Evolutionary conservation across 1,284 basidiomycete genomes (phyloP), one percentile per base, ranked within the genome.

Genomic region (Naganishia albida): DNA sequence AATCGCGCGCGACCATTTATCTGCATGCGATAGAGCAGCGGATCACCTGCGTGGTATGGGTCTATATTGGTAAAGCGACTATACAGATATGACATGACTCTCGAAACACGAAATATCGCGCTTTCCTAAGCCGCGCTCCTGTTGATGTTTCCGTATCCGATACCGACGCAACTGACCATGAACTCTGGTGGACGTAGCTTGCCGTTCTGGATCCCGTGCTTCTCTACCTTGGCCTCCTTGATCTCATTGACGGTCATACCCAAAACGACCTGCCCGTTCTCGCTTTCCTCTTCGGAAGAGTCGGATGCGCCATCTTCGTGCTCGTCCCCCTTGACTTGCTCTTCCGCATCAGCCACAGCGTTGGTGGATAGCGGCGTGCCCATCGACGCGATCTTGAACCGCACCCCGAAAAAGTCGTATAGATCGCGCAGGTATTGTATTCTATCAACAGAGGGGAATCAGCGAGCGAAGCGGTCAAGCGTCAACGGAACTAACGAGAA

Each of bases 381-480:
- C 26, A 73, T 65, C 0, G 77, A 71, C 63, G 80, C 72, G 63
- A 85, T 77, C 72, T 84, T 83, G 78, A 84, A 85, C 50, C 80
- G 80, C 26, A 82, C 80, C 16, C 93, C 92, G 69, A 97, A 92
- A 72, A 91, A 89, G 13, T 85, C 81, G 68, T 86, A 85, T 53
- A 93, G 79, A 72, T 99, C 95, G 40, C 91, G 83, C 48, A 99
- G 80, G 74, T 95, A 92, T 81, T 96, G 91, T 50, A 96, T 85
- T 10, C 93, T 96, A 70, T n/a, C 68, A 38, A 43, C 12, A 57
- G 48, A 70, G 3, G 51, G 15, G 38, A 13, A 40, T 30, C 23
- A 39, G 8, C 12, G 10, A 40, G 13, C 34, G 34, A 34, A 6
- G 4, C 34, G 6, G 10, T 34, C 10, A 4, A 34, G 34, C 13